Conservation (phyloP, 164 flowering plant genomes). For the Piper longum region DNA sequence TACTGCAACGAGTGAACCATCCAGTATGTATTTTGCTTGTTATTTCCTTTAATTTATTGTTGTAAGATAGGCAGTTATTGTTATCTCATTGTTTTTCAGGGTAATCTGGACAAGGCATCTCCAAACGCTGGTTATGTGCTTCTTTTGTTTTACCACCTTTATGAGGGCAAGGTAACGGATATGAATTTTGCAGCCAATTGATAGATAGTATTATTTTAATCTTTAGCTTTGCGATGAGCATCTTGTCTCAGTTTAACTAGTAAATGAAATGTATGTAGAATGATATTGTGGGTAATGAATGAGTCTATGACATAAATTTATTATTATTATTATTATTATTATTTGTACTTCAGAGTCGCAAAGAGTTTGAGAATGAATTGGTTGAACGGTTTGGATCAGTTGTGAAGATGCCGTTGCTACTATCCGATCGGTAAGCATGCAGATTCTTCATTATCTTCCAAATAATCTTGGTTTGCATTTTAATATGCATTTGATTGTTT, state of each 20-base stretch:
- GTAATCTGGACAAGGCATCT: conserved; percentile 82
- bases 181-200: not conserved
- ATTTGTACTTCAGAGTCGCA: conserved; percentile 39
- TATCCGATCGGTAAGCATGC: conserved; percentile 52
- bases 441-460: not conserved
- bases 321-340: no score
- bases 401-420: conserved; percentile 85
- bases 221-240: not conserved
- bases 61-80: not conserved
- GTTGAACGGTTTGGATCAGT: conserved; percentile 74
- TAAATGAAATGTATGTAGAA: no score
- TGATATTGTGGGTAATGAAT: no score
- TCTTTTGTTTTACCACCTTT: conserved; percentile 90
- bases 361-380: conserved; percentile 69
- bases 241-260: not conserved
- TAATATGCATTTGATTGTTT: not conserved
- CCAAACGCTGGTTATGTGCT: conserved; percentile 93
- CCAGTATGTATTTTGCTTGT: conserved; percentile 37
- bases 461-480: not conserved
- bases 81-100: conserved; percentile 24
- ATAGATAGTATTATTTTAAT: not conserved
- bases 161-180: conserved; percentile 78
- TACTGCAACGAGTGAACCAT: conserved; percentile 82
- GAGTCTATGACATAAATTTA: no score
- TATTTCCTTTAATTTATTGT: not conserved